A percentile compares a stretch with the other conserved stretches of the same genome.
These are phyloP conservation scores for Porcisia hertigi DNA, from an alignment of 208 protist species.

Conservation along the genomic window DNA sequence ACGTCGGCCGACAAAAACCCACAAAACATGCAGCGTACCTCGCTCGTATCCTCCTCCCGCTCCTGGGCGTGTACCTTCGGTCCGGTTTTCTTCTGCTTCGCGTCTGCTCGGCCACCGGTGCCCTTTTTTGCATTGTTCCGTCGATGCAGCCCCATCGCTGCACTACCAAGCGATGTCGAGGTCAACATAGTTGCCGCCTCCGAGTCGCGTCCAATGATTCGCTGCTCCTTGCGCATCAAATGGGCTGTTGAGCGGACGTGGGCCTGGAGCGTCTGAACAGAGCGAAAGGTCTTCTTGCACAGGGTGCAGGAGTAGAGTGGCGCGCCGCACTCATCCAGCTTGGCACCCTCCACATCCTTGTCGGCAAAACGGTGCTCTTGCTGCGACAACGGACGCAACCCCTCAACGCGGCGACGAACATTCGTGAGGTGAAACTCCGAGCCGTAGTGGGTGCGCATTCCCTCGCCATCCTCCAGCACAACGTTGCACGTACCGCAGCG, in stretches of 20 bases:
- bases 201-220: slow-evolving; percentile 83
- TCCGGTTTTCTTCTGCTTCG: slow-evolving; percentile 21
- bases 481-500: slow-evolving; percentile 82
- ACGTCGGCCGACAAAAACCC: slow-evolving; percentile 49
- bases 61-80: slow-evolving; percentile 66
- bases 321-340: slow-evolving; percentile 36
- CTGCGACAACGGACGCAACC: slow-evolving; percentile 62
- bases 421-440: slow-evolving; percentile 84
- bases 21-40: slow-evolving; percentile 86
- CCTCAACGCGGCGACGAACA: slow-evolving; percentile 84
- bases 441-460: slow-evolving; percentile 70
- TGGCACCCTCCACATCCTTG: slow-evolving; percentile 23
- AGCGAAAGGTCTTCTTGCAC: slow-evolving; percentile 91
- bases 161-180: slow-evolving; percentile 83
- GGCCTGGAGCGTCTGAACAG: slow-evolving; percentile 88
- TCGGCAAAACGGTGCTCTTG: slow-evolving; percentile 51
- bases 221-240: slow-evolving; percentile 91
- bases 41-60: slow-evolving; percentile 78
- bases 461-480: slow-evolving; percentile 51
- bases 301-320: slow-evolving; percentile 87
- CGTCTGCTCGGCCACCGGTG: slow-evolving; percentile 8
- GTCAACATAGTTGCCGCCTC: slow-evolving; percentile 82
- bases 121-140: slow-evolving; percentile 79
- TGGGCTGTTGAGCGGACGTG: slow-evolving; percentile 91
- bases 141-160: slow-evolving; percentile 87